These are phyloP conservation scores for Stephanodiscus minutulus DNA, from an alignment of 108 stramenopile genomes.

Conservation along the genomic window DNA sequence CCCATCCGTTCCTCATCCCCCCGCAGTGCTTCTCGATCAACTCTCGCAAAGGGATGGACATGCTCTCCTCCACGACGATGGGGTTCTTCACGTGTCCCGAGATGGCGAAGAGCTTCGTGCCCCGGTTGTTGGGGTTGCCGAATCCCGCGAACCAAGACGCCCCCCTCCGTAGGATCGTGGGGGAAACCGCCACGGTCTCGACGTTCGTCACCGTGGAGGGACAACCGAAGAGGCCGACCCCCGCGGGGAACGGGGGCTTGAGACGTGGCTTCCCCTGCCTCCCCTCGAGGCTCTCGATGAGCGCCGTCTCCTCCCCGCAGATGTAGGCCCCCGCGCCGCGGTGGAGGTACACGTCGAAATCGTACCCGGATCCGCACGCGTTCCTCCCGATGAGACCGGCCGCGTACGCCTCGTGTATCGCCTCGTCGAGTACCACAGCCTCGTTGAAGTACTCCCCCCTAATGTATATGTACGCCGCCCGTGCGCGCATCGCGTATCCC, in stretches of 20 bases:
- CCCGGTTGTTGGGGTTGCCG: constrained; percentile 96
- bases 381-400: constrained; percentile 97
- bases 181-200: constrained; percentile 98
- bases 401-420: constrained; percentile 98
- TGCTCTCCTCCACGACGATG: constrained; percentile 98
- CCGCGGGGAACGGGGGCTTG: constrained; percentile 99
- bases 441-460: constrained; percentile 99
- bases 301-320: constrained; percentile 99
- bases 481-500: constrained; percentile 99
- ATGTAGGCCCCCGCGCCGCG: constrained; percentile 99
- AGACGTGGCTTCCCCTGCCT: constrained; percentile 96
- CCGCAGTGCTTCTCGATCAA: constrained; percentile 99
- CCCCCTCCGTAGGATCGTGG: constrained; percentile 98
- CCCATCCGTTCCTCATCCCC: constrained; percentile 99
- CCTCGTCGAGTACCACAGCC: constrained; percentile 98
- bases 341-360: constrained; percentile 99
- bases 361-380: constrained; percentile 98
- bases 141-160: constrained; percentile 97
- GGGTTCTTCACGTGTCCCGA: constrained; percentile 99
- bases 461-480: constrained; percentile 99
- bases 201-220: constrained; percentile 99
- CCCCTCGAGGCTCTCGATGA: constrained; percentile 98
- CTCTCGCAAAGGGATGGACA: constrained; percentile 98
- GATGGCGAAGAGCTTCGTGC: constrained; percentile 99
- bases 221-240: constrained; percentile 98